Evolutionary conservation across 176 grass and related monocot genomes (phyloP).

Genomic region (Ensete ventricosum): DNA sequence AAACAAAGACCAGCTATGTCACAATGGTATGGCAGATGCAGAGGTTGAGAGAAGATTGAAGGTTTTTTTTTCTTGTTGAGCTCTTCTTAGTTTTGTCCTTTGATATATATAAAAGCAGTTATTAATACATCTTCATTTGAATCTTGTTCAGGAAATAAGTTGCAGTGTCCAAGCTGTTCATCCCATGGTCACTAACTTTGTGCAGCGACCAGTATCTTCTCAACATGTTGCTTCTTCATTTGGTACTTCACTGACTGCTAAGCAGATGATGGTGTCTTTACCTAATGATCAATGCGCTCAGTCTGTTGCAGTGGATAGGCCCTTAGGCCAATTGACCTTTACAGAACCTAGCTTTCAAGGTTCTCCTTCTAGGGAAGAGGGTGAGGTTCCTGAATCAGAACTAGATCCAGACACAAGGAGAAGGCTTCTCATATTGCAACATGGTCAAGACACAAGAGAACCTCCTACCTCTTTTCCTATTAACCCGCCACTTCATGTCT

Average conservation of each 20-base stretch:
- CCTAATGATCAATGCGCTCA: conserved; percentile 33
- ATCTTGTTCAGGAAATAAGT: conserved; percentile 48
- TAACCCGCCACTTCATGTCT: conserved; percentile 27
- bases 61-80: conserved; percentile 30
- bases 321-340: conserved; percentile 36
- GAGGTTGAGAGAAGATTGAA: conserved; percentile 80
- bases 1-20: conserved; percentile 38
- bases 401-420: conserved; percentile 85
- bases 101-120: not conserved
- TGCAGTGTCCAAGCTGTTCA: conserved; percentile 33
- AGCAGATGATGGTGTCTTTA: conserved; percentile 30
- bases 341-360: conserved; percentile 35
- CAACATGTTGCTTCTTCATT: conserved; percentile 35
- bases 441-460: conserved; percentile 84
- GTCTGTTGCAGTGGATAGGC: conserved; percentile 35
- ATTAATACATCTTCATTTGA: not conserved
- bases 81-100: not conserved
- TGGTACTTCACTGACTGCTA: conserved; percentile 22
- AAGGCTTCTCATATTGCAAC: conserved; percentile 87
- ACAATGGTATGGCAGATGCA: conserved; percentile 73
- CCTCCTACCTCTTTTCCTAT: conserved; percentile 29
- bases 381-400: conserved; percentile 81
- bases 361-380: conserved; percentile 85
- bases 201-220: conserved; percentile 25
- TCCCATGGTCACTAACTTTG: conserved; percentile 40